Evolutionary conservation across 257 asterid genomes (phyloP).

Genomic region (Solanum tacnaense): DNA sequence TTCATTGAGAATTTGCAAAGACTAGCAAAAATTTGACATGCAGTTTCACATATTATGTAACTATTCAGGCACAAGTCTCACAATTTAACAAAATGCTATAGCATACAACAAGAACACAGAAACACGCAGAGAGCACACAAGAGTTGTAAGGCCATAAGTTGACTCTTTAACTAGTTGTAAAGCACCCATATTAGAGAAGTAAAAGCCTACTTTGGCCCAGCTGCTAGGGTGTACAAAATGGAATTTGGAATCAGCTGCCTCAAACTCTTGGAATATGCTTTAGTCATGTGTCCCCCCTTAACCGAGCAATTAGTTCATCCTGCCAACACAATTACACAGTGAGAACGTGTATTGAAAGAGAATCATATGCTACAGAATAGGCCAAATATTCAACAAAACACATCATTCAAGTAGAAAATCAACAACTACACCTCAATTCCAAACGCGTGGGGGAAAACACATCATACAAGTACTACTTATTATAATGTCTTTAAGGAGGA

Average conservation of each 20-base stretch:
- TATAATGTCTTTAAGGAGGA: background rate
- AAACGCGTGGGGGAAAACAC: background rate
- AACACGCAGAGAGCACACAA: background rate
- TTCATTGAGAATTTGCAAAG: background rate
- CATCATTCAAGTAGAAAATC: background rate
- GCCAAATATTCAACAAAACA: background rate
- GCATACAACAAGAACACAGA: background rate
- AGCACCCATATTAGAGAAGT: background rate
- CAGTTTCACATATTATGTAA: background rate
- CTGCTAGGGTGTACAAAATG: conserved; percentile 2
- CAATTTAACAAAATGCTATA: background rate
- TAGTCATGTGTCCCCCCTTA: conserved; percentile 29
- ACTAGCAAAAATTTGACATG: background rate
- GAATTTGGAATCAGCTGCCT: conserved; percentile 4
- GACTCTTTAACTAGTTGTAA: background rate
- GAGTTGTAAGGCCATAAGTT: background rate
- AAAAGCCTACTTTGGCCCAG: conserved; percentile 6
- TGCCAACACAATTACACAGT: conserved; percentile 11
- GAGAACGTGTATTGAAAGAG: background rate
- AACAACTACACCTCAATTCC: background rate
- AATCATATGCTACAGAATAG: background rate
- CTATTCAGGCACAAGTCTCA: background rate
- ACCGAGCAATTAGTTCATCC: conserved; percentile 64
- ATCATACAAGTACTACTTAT: background rate
- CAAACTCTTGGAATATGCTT: background rate